These are phyloP conservation scores for Aureobasidium zeae DNA, from an alignment of 2,329 filamentous ascomycete genomes.

Conservation along the genomic window DNA sequence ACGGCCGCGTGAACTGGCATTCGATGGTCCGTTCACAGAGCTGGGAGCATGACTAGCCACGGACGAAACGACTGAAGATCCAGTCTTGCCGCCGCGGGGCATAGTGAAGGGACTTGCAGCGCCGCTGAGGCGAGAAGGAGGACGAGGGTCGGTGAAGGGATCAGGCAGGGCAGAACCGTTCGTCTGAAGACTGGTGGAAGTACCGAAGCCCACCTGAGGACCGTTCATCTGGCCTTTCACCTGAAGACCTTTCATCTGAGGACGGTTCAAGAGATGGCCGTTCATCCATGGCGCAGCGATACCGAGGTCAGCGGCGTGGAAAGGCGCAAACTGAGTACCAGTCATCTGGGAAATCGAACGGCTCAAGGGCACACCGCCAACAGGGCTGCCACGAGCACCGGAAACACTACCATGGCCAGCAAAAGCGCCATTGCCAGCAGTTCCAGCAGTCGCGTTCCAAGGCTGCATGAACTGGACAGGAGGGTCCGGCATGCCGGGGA, in stretches of 20 bases:
- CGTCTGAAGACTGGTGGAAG: neutral
- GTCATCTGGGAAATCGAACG: too few relatives aligned
- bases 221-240: neutral
- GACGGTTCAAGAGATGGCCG: neutral
- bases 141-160: neutral
- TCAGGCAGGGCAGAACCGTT: neutral
- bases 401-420: too few relatives aligned
- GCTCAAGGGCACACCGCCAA: too few relatives aligned
- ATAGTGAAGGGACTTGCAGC: neutral
- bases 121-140: neutral
- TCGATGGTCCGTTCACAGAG: neutral
- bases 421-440: too few relatives aligned
- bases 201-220: neutral
- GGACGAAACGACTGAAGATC: neutral
- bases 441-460: too few relatives aligned
- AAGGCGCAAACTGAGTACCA: too few relatives aligned
- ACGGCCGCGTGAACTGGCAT: too few relatives aligned
- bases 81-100: too few relatives aligned
- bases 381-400: too few relatives aligned
- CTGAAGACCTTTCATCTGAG: neutral
- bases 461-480: too few relatives aligned
- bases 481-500: too few relatives aligned
- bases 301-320: neutral
- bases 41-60: neutral
- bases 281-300: too few relatives aligned